These are phyloP conservation scores for Metarhizium rileyi DNA, from an alignment of 2,329 filamentous ascomycete species.

Conservation along the genomic window DNA sequence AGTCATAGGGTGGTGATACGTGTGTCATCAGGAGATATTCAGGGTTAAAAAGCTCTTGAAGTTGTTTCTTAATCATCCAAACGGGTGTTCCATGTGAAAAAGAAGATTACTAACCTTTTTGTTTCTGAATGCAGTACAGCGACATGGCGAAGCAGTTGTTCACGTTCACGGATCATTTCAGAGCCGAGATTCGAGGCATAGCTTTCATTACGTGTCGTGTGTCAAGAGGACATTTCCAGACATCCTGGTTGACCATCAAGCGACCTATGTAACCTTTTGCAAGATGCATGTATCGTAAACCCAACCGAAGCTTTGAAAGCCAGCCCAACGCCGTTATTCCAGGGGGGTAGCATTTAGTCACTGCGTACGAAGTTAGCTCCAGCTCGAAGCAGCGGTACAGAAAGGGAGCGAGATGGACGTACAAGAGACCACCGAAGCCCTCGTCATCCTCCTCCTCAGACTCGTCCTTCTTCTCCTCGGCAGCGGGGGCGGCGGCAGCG, in stretches of 20 bases:
- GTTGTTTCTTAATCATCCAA: slow-evolving; percentile 46
- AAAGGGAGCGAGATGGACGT: slow-evolving; percentile 21
- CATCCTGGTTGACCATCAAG: slow-evolving; percentile 32
- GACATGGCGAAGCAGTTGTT: neutral
- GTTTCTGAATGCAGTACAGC: neutral
- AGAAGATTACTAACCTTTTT: slow-evolving; percentile 34
- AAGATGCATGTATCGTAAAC: slow-evolving; percentile 34
- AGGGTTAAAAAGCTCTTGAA: slow-evolving; percentile 63
- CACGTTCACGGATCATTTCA: slow-evolving; percentile 1
- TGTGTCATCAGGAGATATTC: slow-evolving; percentile 47
- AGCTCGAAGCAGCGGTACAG: neutral
- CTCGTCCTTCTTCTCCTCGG: slow-evolving; percentile 56
- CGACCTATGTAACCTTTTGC: slow-evolving; percentile 37
- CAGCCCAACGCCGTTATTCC: slow-evolving; percentile 27
- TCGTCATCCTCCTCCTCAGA: slow-evolving; percentile 61
- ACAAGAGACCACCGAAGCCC: slow-evolving; percentile 75
- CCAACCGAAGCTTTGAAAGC: slow-evolving; percentile 33
- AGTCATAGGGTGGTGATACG: slow-evolving; percentile 51
- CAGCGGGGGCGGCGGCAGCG: slow-evolving; percentile 41
- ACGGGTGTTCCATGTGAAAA: slow-evolving; percentile 9
- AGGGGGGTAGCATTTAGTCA: slow-evolving; percentile 39
- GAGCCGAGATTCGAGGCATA: slow-evolving; percentile 7
- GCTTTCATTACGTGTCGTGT: slow-evolving; percentile 19
- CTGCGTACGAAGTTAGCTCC: slow-evolving; percentile 33
- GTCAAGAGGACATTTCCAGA: slow-evolving; percentile 23